These are phyloP conservation scores for Clathrus columnatus DNA, from an alignment of 768 basidiomycete species.

Conservation along the genomic window DNA sequence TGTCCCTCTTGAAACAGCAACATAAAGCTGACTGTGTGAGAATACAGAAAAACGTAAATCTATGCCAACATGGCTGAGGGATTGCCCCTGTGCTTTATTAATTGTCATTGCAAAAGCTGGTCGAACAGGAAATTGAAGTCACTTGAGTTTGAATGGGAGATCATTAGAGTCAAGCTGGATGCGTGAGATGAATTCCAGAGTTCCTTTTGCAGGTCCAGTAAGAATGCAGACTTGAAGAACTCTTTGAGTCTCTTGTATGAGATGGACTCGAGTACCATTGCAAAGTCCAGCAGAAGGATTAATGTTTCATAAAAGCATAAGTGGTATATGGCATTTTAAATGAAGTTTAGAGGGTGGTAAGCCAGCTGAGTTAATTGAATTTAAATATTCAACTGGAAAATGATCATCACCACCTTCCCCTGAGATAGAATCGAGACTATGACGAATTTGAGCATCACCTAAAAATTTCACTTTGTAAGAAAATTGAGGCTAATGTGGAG, in stretches of 20 bases:
- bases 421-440: background rate
- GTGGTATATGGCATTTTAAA: background rate
- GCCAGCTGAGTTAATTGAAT: background rate
- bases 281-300: background rate
- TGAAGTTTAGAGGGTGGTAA: background rate
- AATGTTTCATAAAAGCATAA: background rate
- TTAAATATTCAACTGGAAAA: background rate
- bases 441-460: background rate
- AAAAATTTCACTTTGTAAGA: too few relatives aligned
- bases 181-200: background rate
- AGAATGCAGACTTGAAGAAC: background rate
- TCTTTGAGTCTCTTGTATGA: background rate
- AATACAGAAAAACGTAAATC: conserved; percentile 31
- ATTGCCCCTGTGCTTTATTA: conserved; percentile 44
- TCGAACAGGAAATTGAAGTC: conserved; percentile 15
- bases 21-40: conserved; percentile 37
- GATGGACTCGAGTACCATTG: background rate
- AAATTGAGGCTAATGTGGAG: too few relatives aligned
- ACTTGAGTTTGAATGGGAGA: conserved; percentile 15
- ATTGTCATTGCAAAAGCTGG: conserved; percentile 38
- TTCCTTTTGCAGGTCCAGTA: background rate
- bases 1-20: conserved; percentile 32
- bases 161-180: conserved; percentile 24
- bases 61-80: conserved; percentile 32
- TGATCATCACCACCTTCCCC: background rate